phyloP scores from a whole-genome alignment of 441 rosid species.

The Gossypium trilobum region DNA sequence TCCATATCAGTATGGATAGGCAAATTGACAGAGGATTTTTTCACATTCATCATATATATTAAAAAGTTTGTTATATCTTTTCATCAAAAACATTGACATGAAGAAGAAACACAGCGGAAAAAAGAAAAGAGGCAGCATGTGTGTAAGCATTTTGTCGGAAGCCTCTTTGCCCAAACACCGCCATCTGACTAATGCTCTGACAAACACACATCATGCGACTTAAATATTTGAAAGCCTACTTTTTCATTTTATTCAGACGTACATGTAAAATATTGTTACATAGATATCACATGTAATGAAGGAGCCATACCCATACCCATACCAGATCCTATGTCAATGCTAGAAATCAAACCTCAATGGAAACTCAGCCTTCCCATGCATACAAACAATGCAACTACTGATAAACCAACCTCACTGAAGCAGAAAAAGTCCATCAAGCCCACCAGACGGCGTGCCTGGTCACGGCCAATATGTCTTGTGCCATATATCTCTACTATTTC shows the following conservation, averaged over 20 bases:
- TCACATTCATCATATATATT: not conserved
- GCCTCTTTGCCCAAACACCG: not conserved
- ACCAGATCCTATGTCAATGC: not conserved
- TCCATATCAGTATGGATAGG: not conserved
- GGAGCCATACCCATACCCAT: not conserved
- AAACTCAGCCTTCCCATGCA: not conserved
- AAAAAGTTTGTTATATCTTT: not conserved
- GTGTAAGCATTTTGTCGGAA: not conserved
- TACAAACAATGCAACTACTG: not conserved
- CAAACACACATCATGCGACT: not conserved
- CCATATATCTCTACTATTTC: constrained; percentile 71
- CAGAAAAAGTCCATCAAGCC: constrained; percentile 99
- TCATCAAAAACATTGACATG: not conserved
- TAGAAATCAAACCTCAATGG: not conserved
- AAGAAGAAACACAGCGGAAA: not conserved
- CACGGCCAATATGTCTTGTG: constrained; percentile 84
- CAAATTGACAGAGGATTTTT: not conserved
- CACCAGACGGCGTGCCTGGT: constrained; percentile 74
- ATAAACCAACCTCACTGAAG: constrained; percentile 74
- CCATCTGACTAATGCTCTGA: not conserved
- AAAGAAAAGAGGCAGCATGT: not conserved
- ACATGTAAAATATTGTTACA: not conserved
- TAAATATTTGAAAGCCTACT: not conserved
- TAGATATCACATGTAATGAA: not conserved
- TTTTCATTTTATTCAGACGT: not conserved